Conservation (phyloP, 2,329 filamentous ascomycete genomes). For the Macrophomina pseudophaseolina region DNA sequence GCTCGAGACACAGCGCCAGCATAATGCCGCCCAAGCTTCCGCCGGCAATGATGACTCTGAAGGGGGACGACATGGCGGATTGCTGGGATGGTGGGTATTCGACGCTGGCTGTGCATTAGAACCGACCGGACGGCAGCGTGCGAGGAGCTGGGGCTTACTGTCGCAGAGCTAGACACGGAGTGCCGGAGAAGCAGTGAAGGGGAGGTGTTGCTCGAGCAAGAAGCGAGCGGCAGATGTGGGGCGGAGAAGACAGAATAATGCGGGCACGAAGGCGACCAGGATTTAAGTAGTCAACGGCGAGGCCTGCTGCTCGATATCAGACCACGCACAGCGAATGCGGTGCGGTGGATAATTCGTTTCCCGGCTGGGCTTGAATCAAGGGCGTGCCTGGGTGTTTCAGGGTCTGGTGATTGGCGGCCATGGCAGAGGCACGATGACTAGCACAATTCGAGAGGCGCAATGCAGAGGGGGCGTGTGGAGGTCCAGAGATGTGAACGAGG, state of each 20-base stretch:
- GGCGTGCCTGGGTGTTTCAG: neutral
- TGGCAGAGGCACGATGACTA: neutral
- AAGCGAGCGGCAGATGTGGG: too few relatives aligned
- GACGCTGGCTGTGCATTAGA: too few relatives aligned
- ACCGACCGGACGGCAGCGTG: neutral
- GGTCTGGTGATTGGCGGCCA: slow-evolving; percentile 1
- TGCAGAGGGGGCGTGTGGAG: neutral
- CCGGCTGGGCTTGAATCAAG: neutral
- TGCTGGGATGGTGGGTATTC: neutral
- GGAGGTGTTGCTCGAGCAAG: too few relatives aligned
- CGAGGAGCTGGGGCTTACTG: too few relatives aligned
- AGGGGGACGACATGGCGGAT: slow-evolving; percentile 1
- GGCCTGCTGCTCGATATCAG: neutral
- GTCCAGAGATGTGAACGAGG: neutral
- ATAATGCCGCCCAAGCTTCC: slow-evolving; percentile 29
- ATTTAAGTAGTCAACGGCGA: slow-evolving; percentile 1
- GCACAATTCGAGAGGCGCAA: neutral
- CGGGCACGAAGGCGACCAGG: too few relatives aligned
- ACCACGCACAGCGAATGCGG: neutral
- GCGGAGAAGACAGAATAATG: too few relatives aligned
- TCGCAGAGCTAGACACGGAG: too few relatives aligned
- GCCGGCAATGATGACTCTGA: slow-evolving; percentile 27
- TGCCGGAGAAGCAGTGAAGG: too few relatives aligned
- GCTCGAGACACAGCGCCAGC: slow-evolving; percentile 31
- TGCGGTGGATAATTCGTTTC: neutral